Evolutionary conservation across 2,329 filamentous ascomycete genomes (phyloP).

Genomic region (Fusarium sp.): DNA sequence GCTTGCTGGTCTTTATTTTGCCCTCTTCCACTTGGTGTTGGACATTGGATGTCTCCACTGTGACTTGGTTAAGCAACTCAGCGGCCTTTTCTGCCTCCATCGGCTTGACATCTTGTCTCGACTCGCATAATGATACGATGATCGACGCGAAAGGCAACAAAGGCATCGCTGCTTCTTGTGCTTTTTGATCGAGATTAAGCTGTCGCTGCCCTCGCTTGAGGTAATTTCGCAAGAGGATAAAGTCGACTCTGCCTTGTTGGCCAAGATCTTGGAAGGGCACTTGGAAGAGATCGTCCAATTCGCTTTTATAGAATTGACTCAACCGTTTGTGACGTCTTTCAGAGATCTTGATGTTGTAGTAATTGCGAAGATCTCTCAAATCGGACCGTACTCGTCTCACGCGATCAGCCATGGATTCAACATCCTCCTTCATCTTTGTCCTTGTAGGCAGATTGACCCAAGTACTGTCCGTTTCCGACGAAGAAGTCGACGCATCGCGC

Average conservation of each 20-base stretch:
- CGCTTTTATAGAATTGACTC: constrained; percentile 54
- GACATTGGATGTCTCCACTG: constrained; percentile 48
- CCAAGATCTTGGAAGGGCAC: constrained; percentile 44
- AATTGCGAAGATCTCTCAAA: constrained; percentile 58
- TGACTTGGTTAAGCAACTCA: constrained; percentile 52
- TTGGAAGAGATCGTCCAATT: constrained; percentile 50
- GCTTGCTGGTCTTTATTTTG: constrained; percentile 52
- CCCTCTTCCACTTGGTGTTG: constrained; percentile 50
- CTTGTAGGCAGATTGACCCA: constrained; percentile 13
- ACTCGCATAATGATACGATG: constrained; percentile 60
- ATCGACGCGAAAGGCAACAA: constrained; percentile 59
- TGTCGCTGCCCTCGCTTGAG: constrained; percentile 52
- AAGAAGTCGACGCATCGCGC: constrained; percentile 1
- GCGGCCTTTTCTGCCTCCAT: constrained; percentile 59
- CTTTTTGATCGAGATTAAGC: constrained; percentile 53
- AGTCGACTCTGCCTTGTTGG: constrained; percentile 62
- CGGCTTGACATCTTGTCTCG: constrained; percentile 57
- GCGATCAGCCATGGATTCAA: constrained; percentile 54
- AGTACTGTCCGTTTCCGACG: constrained; percentile 16
- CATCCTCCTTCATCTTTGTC: not conserved
- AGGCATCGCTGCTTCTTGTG: constrained; percentile 51
- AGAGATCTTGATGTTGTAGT: constrained; percentile 63
- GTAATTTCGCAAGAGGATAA: constrained; percentile 62
- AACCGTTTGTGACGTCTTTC: constrained; percentile 54
- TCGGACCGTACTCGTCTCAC: constrained; percentile 60